A percentile compares a stretch with the other conserved stretches of the same genome.
phyloP scores from a whole-genome alignment of 495 filamentous ascomycete genomes.

The Penicillium atrosanguineum region DNA sequence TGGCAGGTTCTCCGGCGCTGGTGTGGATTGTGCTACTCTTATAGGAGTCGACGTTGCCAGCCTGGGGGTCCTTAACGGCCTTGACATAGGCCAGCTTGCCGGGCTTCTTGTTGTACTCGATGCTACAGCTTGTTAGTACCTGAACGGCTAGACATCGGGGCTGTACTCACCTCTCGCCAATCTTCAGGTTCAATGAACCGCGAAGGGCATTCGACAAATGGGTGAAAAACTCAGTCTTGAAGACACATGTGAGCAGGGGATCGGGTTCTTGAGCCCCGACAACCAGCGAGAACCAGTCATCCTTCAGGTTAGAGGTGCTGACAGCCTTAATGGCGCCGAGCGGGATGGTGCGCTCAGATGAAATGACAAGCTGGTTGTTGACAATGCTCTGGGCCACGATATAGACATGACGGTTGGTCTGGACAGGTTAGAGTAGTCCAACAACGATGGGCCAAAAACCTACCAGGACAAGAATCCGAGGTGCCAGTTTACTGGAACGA shows the following conservation, averaged over 20 bases:
- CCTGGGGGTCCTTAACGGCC: slow-evolving; percentile 77
- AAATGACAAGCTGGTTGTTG: slow-evolving; percentile 76
- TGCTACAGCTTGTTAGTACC: slow-evolving; percentile 43
- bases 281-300: slow-evolving; percentile 96
- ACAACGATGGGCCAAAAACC: slow-evolving; percentile 15
- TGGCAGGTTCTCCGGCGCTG: slow-evolving; percentile 75
- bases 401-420: slow-evolving; percentile 82
- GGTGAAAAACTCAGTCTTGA: slow-evolving; percentile 97
- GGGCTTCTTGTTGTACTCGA: slow-evolving; percentile 98
- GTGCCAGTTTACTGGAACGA: slow-evolving; percentile 87
- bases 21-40: slow-evolving; percentile 93
- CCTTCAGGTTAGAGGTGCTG: slow-evolving; percentile 71
- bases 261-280: slow-evolving; percentile 90
- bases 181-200: slow-evolving; percentile 76
- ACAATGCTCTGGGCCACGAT: slow-evolving; percentile 80
- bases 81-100: slow-evolving; percentile 87
- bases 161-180: slow-evolving; percentile 51
- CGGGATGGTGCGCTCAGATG: slow-evolving; percentile 75
- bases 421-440: slow-evolving; percentile 1
- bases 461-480: slow-evolving; percentile 77
- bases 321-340: slow-evolving; percentile 85
- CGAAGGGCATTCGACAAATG: slow-evolving; percentile 75
- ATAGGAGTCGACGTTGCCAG: slow-evolving; percentile 75
- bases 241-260: slow-evolving; percentile 83
- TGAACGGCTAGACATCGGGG: not conserved